Evolutionary conservation across 306 rosid genomes (phyloP), one percentile per base, ranked within the genome.

Genomic region (Glycine soja): DNA sequence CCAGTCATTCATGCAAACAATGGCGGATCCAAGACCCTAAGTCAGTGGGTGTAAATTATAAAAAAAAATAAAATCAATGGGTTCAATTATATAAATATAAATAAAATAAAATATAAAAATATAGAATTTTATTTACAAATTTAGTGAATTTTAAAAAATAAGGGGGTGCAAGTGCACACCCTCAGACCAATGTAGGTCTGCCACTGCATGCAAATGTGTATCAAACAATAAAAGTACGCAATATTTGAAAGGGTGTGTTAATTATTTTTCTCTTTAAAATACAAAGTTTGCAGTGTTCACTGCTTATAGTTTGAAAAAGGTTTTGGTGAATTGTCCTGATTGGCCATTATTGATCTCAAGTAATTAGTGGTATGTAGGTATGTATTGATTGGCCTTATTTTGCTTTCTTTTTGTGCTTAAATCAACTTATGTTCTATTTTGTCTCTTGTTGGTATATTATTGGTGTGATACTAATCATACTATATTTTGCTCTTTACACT

Each of bases 211-310:
- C 99, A 85, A 96, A 96, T 57, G 97, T 93, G 84, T 96, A 90
- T 92, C 99, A 96, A 97, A 96, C 98, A 88, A 96, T 96, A 96
- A 96, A 96, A 96, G 99, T 96, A 96, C 80, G 99, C 97, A 96
- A 93, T 92, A 90, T 88, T 93, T 90, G 94, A 95, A 91, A 95
- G 99, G 99, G 97, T 95, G 97, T 95, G 97, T 95, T 93, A 89
- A 92, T 95, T 88, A 88, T 90, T 90, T 93, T 92, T 93, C 93
- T 87, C 88, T 88, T 91, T 80, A 86, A 83, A 78, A 85, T 81
- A 84, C 59, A 85, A 89, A 73, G 87, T 69, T 78, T 83, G 72
- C 82, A 47, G 89, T 79, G 90, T 80, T 83, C 80, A 66, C 79
- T 30, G 78, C 79, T 62, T 62, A 36, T 82, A 57, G 80, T 76